These are phyloP conservation scores for Funneliformis caledonium DNA, from an alignment of 371 early-diverging fungal genomes.

Conservation along the genomic window DNA sequence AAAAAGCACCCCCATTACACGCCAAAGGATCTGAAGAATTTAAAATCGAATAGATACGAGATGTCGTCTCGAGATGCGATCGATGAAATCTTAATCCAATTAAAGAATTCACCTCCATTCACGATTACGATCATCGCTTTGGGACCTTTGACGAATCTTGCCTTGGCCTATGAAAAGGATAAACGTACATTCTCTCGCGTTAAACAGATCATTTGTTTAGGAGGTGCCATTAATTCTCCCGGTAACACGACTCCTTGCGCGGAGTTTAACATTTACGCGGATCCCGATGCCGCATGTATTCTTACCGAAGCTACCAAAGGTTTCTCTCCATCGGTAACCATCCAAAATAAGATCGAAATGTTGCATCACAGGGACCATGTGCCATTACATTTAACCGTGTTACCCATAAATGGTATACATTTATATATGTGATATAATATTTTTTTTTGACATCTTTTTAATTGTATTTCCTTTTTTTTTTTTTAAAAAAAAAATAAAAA, in stretches of 20 bases:
- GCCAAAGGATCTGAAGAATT: background rate
- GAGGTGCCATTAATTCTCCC: slow-evolving; percentile 45
- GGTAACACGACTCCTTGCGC: slow-evolving; percentile 58
- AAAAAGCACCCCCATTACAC: slow-evolving; percentile 9
- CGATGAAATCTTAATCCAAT: slow-evolving; percentile 40
- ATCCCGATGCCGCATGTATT: slow-evolving; percentile 56
- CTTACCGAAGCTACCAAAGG: slow-evolving; percentile 51
- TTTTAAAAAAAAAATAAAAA: background rate
- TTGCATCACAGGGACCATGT: slow-evolving; percentile 41
- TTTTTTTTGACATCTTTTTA: background rate
- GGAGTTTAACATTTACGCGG: slow-evolving; percentile 64
- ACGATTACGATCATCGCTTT: slow-evolving; percentile 57
- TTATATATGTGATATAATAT: background rate
- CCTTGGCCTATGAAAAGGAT: slow-evolving; percentile 56
- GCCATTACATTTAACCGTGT: slow-evolving; percentile 50
- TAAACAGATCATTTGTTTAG: slow-evolving; percentile 58
- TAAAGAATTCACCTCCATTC: slow-evolving; percentile 43
- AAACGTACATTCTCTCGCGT: slow-evolving; percentile 54
- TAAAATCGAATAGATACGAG: background rate
- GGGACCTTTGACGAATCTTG: slow-evolving; percentile 67
- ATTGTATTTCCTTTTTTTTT: background rate
- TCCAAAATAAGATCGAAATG: slow-evolving; percentile 40
- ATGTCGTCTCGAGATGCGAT: slow-evolving; percentile 36
- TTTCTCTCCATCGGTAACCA: slow-evolving; percentile 45
- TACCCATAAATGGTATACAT: slow-evolving; percentile 55